Base-by-base conservation (phyloP, 2,329 filamentous ascomycete species). In the Pseudogymnoascus sp. region DNA sequence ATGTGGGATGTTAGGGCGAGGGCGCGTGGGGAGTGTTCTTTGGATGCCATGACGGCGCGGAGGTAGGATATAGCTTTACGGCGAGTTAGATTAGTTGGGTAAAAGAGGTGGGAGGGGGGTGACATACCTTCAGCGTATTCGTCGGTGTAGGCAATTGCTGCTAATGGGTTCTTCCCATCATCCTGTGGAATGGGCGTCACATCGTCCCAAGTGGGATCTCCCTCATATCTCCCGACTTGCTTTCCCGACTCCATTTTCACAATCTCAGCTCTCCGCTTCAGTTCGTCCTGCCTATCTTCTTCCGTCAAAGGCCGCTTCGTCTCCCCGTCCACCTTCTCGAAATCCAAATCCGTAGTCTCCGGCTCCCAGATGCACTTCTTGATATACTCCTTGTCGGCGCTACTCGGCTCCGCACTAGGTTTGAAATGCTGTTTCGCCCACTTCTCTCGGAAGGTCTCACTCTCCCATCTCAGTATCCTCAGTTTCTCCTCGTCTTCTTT, bases 141-240 rank as follows among this genome's bases (percentile, higher is more conserved):
- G 33, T 91, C 86, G 2, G 88, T 85, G 76, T 99, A 99, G 64
- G 92, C 88, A 75, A 99, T 99, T 64, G 88, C 85, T n/a, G 93
- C 93, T 64, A 99, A 84, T 28, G 93, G 91, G 69, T 88, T 82
- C 69, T 86, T 88, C 65, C 91, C 90, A 76, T 97, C 92, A 72
- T 91, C 83, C 70, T 94, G 87, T 3, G 90, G 86, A 63, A 97
- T 88, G 18, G 92, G 92, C 61, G 85, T 79, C 61, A 97, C 82
- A 77, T 95, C 91, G 68, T 90, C 86, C 93, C 92, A 97, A 66
- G 81, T 82, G 1, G 90, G 86, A 74, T 92, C 86, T 65, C 65
- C 66, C 60, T 72, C 72, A 63, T 74, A 74, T 8, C 40, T 65
- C 2, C 70, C 70, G 67, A 72, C 70, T 37, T 65, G 69, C 62